Evolutionary conservation across 83 land plant genomes (phyloP).

Genomic region (Picea mariana): DNA sequence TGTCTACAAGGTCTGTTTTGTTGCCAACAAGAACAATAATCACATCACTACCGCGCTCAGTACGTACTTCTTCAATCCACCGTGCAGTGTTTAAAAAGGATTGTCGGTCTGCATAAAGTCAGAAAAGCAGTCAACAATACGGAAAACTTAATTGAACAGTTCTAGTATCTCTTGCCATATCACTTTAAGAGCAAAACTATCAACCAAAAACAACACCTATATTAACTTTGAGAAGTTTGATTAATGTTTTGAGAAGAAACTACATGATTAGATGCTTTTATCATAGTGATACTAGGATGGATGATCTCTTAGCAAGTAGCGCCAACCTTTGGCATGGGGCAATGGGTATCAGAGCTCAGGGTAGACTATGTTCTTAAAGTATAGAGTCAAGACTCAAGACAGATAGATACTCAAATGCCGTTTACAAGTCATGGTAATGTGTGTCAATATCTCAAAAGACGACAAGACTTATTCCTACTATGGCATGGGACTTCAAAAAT

Average conservation of each 20-base stretch:
- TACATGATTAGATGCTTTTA: too few species aligned
- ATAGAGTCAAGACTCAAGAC: too few species aligned
- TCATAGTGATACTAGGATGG: too few species aligned
- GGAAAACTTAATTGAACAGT: not conserved
- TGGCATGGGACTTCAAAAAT: too few species aligned
- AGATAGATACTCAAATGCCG: not conserved
- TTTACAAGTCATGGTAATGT: not conserved
- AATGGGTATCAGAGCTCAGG: too few species aligned
- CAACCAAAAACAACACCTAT: not conserved
- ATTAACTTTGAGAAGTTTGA: not conserved
- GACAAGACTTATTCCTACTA: not conserved
- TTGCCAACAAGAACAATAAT: constrained; percentile 89
- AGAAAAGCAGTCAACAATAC: not conserved
- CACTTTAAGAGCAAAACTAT: not conserved
- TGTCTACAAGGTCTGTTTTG: constrained; percentile 89
- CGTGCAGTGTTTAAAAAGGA: constrained; percentile 79
- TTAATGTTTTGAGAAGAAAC: not conserved
- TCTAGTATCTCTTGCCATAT: not conserved
- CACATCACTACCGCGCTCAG: constrained; percentile 89
- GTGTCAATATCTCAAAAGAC: not conserved
- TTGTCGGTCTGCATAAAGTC: constrained; percentile 63
- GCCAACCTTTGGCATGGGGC: too few species aligned
- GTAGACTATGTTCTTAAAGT: too few species aligned
- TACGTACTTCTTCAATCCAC: constrained; percentile 88
- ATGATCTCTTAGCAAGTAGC: too few species aligned